Percentiles rank a stretch among this genome's conserved stretches.
phyloP scores from a whole-genome alignment of 1,284 basidiomycete species.

The Pisolithus thermaeus region DNA sequence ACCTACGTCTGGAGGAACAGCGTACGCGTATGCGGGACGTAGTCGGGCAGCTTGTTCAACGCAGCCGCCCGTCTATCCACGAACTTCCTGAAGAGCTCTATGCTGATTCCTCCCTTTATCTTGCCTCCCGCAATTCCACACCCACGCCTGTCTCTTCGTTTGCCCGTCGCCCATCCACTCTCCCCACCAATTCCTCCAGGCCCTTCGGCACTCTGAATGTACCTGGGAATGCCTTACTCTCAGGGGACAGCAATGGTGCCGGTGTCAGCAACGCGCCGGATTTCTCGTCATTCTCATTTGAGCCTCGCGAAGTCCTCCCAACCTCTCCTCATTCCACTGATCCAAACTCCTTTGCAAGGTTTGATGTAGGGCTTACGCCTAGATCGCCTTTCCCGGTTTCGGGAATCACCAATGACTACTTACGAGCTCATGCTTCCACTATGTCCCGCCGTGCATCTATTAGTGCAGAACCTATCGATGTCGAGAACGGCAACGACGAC shows the following conservation, averaged over 20 bases:
- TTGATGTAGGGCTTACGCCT: conserved; percentile 43
- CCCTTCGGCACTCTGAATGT: conserved; percentile 74
- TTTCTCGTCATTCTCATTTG: conserved; percentile 44
- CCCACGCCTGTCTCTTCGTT: conserved; percentile 43
- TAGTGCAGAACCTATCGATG: conserved; percentile 93
- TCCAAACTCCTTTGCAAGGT: conserved; percentile 45
- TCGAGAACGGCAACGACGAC: conserved; percentile 63
- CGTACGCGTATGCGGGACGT: conserved; percentile 65
- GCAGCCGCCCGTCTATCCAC: conserved; percentile 40
- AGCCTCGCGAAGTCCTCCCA: conserved; percentile 54
- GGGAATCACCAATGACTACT: conserved; percentile 51
- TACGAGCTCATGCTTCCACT: conserved; percentile 62
- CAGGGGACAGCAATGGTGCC: conserved; percentile 33
- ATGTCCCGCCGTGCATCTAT: conserved; percentile 92
- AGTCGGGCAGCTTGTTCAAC: conserved; percentile 36
- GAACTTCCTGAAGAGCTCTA: conserved; percentile 56
- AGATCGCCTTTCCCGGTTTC: conserved; percentile 37
- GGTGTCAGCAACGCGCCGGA: conserved; percentile 33
- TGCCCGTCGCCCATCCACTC: conserved; percentile 42
- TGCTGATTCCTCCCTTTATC: conserved; percentile 45
- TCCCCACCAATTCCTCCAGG: conserved; percentile 49
- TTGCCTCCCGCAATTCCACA: conserved; percentile 22
- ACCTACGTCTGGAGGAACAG: conserved; percentile 79
- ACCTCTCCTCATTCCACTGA: conserved; percentile 50
- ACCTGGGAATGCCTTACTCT: conserved; percentile 67